Evolutionary conservation across 2,329 filamentous ascomycete species (phyloP), one percentile per base, ranked within the genome.

Genomic region (Stachybotrys chartarum): DNA sequence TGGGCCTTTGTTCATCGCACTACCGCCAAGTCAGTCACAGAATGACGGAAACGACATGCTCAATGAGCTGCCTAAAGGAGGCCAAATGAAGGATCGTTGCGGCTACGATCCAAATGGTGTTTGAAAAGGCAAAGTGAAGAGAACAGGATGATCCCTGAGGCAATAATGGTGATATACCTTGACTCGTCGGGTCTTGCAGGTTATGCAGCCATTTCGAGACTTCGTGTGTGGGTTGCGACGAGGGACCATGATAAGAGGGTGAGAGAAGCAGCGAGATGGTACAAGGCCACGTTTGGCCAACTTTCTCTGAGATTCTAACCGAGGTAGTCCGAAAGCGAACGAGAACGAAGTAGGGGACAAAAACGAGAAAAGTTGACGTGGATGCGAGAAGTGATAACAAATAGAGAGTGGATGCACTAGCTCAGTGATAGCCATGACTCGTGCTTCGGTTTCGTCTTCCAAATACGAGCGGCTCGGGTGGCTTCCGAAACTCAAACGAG

Each of bases 101-200:
- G 24, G 24, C 3, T 24, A 24, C 24, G 24, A 24, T 24, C 24
- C 24, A 24, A 24, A 24, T 24, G 24, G 4, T 24, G 24, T 24
- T 4, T 24, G 24, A 24, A 24, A 24, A 24, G 24, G 24, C 24
- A 24, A 4, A 24, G 24, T 24, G 24, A 24, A 24, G 24, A 2
- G 24, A 24, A 24, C 24, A 24, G 24, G 24, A 24, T 24, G 24
- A 24, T 24, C 24, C 4, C 24, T 24, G 24, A 24, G 24, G 35
- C 35, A 42, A 42, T 10, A 42, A 6, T 14, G 45, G 14, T 31
- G 31, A 55, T 64, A 46, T 58, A 69, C 67, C 60, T 69, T 69
- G 30, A 69, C 66, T 55, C 69, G 69, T 42, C 67, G 65, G 7
- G 63, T 60, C 58, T 69, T 69, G 57, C 67, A 69, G 57, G 67